Base-by-base conservation (phyloP, 768 basidiomycete genomes). In the Leccinellum albellum region DNA sequence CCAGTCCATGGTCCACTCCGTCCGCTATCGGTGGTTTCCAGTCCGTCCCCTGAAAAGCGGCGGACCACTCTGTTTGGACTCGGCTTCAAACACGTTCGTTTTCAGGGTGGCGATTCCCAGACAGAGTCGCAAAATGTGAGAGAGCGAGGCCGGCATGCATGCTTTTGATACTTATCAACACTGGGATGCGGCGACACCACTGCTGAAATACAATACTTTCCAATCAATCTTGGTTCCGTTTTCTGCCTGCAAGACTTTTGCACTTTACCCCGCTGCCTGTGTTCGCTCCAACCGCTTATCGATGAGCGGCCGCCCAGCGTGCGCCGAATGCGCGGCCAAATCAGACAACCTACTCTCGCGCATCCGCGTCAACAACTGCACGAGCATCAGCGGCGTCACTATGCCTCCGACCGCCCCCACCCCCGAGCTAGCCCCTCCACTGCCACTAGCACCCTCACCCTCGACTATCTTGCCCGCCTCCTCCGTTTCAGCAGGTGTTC, bases 241-340 rank as follows among this genome's bases (percentile, higher is more conserved):
- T n/a, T 28, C 28, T 28, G 28, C 28, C 28, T 4, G 28, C 42
- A 44, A 35, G 35, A 35, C 21, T 44, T 21, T 12, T 14, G 13
- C 3, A 5, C 2, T 15, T 44, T 12, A 84, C 2, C 84, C 83
- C 8, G 79, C 84, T 23, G 84, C 84, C 64, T 88, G 87, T 4
- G 86, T 78, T 68, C 88, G 77, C 69, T 89, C 89, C 64, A 91
- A 67, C 74, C 87, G 79, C 73, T 87, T 88, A 70, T 91, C 89
- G 6, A 89, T 78, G 2, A 78, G 72, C 0, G 82, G 78, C 35
- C 83, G 71, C 15, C 79, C 82, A 51, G 37, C 37, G n/a, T 69
- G 76, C 37, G 79, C 66, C 7, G 78, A 74, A 62, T 80, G 79
- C 0, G 81, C 23, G 14, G 44, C 73, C 59, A 85, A 59, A 68